Percentiles rank a stretch among this genome's conserved stretches.
These are phyloP conservation scores for Penicillium sp. DNA, from an alignment of 2,329 filamentous ascomycete genomes.

Conservation along the genomic window DNA sequence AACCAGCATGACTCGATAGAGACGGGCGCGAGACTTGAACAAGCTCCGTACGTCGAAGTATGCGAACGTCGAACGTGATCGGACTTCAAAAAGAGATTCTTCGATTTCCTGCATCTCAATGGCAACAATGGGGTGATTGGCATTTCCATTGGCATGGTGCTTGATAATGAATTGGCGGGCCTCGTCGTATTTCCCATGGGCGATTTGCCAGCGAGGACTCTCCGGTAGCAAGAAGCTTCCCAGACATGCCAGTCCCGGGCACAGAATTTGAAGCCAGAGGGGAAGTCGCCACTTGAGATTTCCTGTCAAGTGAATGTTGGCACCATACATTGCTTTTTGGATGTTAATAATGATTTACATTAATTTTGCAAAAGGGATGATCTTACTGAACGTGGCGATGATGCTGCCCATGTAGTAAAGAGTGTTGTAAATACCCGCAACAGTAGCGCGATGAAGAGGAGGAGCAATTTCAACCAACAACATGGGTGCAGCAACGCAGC, in stretches of 20 bases:
- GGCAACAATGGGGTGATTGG: neutral
- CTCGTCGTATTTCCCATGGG: neutral
- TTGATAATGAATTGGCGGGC: neutral
- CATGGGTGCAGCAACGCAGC: neutral
- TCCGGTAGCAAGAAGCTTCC: neutral
- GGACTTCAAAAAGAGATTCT: neutral
- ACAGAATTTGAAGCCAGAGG: neutral
- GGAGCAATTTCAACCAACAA: neutral
- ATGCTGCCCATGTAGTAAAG: conserved; percentile 1
- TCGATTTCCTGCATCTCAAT: conserved; percentile 1
- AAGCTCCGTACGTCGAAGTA: neutral
- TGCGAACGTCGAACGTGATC: neutral
- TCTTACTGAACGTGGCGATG: neutral
- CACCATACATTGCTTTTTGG: neutral
- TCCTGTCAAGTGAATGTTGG: neutral
- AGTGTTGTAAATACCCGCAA: neutral
- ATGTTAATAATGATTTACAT: neutral
- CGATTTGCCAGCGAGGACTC: neutral
- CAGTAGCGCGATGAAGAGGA: neutral
- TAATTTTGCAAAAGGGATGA: neutral
- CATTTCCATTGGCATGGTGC: neutral
- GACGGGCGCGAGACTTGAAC: neutral
- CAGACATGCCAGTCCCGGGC: neutral
- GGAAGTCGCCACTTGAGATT: conserved; percentile 1
- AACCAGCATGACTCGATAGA: neutral